Evolutionary conservation across 139 green algal genomes (phyloP), one percentile per base, ranked within the genome.

Genomic region (Chlorella sorokiniana): DNA sequence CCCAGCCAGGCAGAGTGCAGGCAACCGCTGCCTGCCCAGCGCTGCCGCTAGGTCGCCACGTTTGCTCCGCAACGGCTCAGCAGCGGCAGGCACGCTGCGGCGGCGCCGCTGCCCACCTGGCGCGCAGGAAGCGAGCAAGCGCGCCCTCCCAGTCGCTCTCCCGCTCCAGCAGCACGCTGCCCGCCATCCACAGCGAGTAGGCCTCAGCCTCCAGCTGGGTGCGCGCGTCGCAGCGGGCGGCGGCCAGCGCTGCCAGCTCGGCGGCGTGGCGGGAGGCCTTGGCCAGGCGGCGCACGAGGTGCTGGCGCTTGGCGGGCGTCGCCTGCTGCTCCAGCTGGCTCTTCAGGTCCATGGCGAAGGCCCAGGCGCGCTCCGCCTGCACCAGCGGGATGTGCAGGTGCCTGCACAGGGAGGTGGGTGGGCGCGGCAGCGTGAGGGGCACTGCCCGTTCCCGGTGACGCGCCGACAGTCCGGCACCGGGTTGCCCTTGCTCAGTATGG

Each of bases 331-430:
- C 90, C 62, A 89, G 80, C 78, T 95, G 85, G 38, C 92, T 88
- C 85, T 98, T 98, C 0, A 98, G 82, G 74, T 97, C 91, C 92
- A 97, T 98, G 38, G 93, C 95, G 29, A 94, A 90, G 0, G 89
- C 85, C 96, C 96, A 99, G 14, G 89, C 92, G 1, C 96, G 88
- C 90, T 99, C 96, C 10, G 96, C 92, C 29, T 59, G 87, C 59
- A 97, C 91, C 37, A 99, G 87, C 22, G 90, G 88, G 33, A 99
- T 94, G 76, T 94, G 86, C 76, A 99, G 84, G 76, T 95, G 86
- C 83, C 95, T 98, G 91, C 48, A 73, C 31, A 54, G 22, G 33
- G 4, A 67, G 31, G 52, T 6, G 35, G 33, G 71, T 33, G 37
- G 18, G 45, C 9, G 20, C 29, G 14, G 2, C 1, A 11, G 25